These are phyloP conservation scores for Metschnikowia lachancei DNA, from an alignment of 805 yeast species.

Conservation along the genomic window DNA sequence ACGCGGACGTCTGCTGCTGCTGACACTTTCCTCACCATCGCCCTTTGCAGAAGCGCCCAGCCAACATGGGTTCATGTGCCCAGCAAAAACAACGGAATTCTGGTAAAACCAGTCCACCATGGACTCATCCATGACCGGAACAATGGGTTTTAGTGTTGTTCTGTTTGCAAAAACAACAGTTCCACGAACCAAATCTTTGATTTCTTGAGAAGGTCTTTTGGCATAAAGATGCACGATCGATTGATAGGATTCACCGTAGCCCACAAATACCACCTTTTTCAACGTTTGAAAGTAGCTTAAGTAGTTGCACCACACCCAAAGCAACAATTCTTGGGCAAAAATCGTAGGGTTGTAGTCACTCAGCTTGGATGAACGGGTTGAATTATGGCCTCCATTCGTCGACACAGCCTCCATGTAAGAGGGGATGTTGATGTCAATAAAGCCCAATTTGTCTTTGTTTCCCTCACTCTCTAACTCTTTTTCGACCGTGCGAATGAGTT, in stretches of 20 bases:
- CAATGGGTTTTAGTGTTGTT: slow-evolving; percentile 69
- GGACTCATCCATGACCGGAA: slow-evolving; percentile 85
- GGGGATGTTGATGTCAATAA: slow-evolving; percentile 82
- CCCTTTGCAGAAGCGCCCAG: slow-evolving; percentile 40
- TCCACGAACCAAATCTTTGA: slow-evolving; percentile 61
- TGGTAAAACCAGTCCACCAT: slow-evolving; percentile 89
- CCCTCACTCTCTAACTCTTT: slow-evolving; percentile 32
- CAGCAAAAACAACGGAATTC: slow-evolving; percentile 79
- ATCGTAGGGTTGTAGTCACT: slow-evolving; percentile 55
- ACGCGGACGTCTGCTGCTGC: slow-evolving; percentile 64
- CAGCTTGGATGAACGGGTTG: slow-evolving; percentile 8
- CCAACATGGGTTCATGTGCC: slow-evolving; percentile 79
- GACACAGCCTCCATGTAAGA: slow-evolving; percentile 28
- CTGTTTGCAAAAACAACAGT: slow-evolving; percentile 68
- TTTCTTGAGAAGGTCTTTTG: slow-evolving; percentile 60
- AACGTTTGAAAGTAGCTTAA: slow-evolving; percentile 66
- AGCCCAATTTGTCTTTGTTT: slow-evolving; percentile 50
- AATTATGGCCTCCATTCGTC: not conserved
- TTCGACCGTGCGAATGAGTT: slow-evolving; percentile 56
- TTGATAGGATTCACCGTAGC: slow-evolving; percentile 86
- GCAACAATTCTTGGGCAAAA: slow-evolving; percentile 71
- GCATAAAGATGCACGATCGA: slow-evolving; percentile 86
- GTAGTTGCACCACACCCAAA: slow-evolving; percentile 89
- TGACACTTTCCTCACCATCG: slow-evolving; percentile 31
- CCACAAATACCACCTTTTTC: slow-evolving; percentile 71